These are phyloP conservation scores for Stachybotrys chlorohalonatus DNA, from an alignment of 2,329 filamentous ascomycete species.

Conservation along the genomic window DNA sequence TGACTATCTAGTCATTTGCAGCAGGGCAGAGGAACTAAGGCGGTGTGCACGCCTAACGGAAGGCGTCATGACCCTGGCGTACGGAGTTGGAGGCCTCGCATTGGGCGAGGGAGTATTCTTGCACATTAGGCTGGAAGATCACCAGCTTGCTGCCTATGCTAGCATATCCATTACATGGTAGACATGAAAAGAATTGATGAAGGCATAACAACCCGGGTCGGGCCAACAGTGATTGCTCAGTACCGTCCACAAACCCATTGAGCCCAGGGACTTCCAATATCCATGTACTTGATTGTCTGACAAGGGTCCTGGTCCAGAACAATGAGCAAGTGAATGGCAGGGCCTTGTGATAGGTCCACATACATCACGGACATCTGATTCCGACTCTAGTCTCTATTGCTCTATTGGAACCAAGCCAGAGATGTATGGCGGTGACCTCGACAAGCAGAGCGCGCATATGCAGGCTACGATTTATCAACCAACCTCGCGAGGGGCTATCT, in stretches of 20 bases:
- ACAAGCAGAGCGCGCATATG: no score
- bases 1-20: not conserved
- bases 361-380: not conserved
- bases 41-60: conserved; percentile 20
- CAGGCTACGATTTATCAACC: no score
- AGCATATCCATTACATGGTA: not conserved
- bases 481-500: no score
- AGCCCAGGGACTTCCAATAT: not conserved
- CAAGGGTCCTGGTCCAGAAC: not conserved
- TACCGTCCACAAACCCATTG: not conserved
- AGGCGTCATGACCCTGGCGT: conserved; percentile 31
- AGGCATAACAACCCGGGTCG: not conserved
- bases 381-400: not conserved
- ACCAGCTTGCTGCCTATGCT: conserved; percentile 9
- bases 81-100: conserved; percentile 25
- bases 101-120: conserved; percentile 10
- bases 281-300: not conserved
- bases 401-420: not conserved
- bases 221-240: not conserved
- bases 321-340: not conserved
- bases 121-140: conserved; percentile 19
- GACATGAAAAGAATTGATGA: not conserved
- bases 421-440: not conserved
- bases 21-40: conserved; percentile 8
- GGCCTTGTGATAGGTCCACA: not conserved